Conservation (phyloP, 1,284 basidiomycete genomes). For the Ustilago crameri region DNA sequence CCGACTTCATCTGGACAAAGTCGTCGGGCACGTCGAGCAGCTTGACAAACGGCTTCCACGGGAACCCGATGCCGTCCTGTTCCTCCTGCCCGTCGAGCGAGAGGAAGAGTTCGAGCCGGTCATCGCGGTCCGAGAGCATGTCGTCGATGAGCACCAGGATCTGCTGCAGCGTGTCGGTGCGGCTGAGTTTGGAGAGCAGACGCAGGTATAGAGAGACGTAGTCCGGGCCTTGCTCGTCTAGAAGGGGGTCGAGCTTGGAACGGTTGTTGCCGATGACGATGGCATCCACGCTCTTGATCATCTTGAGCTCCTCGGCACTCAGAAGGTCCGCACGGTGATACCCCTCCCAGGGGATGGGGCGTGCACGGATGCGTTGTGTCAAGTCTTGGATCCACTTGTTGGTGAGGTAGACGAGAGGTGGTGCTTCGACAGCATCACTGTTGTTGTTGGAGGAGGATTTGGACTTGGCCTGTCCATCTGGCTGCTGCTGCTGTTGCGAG, state of each 20-base stretch:
- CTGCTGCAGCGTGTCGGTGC: constrained; percentile 92
- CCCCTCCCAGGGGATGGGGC: constrained; percentile 96
- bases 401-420: constrained; percentile 82
- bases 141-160: constrained; percentile 91
- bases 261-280: constrained; percentile 96
- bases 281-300: constrained; percentile 75
- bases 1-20: constrained; percentile 88
- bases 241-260: constrained; percentile 82
- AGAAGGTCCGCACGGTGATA: constrained; percentile 95
- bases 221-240: constrained; percentile 63
- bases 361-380: constrained; percentile 85
- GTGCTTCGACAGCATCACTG: constrained; percentile 31
- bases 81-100: constrained; percentile 44
- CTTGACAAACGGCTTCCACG: constrained; percentile 83
- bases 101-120: constrained; percentile 66
- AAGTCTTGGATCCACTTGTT: constrained; percentile 88
- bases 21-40: constrained; percentile 88
- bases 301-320: constrained; percentile 85
- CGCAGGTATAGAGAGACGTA: constrained; percentile 91
- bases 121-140: constrained; percentile 77
- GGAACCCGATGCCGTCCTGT: constrained; percentile 75
- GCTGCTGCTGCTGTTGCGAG: constrained; percentile 22
- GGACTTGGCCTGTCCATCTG: constrained; percentile 10
- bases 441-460: constrained; percentile 18
- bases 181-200: constrained; percentile 89